These are phyloP conservation scores for Clarireedia sp. DNA, from an alignment of 2,329 filamentous ascomycete species.

Conservation along the genomic window DNA sequence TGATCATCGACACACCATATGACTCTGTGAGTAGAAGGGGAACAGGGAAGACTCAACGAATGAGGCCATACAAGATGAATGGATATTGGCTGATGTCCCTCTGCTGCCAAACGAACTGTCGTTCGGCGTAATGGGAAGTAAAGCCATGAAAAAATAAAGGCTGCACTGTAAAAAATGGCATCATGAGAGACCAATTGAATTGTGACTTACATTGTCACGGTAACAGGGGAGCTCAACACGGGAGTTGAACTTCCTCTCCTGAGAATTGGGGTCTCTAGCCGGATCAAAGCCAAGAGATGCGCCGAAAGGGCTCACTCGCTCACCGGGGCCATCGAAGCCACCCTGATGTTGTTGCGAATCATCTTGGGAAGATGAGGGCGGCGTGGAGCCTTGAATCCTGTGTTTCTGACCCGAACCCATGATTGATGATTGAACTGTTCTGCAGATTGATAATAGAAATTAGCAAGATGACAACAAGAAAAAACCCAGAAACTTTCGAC, in stretches of 20 bases:
- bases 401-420: slow-evolving; percentile 4
- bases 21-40: too few relatives aligned
- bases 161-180: neutral
- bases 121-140: too few relatives aligned
- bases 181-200: neutral
- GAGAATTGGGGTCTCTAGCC: slow-evolving; percentile 23
- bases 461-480: neutral
- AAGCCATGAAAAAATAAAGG: too few relatives aligned
- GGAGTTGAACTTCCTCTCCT: slow-evolving; percentile 30
- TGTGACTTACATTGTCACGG: slow-evolving; percentile 3
- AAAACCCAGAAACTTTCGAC: too few relatives aligned
- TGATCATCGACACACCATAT: too few relatives aligned
- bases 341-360: neutral
- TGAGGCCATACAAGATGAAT: too few relatives aligned
- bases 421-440: neutral
- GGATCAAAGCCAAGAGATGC: slow-evolving; percentile 37
- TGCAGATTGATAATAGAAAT: neutral
- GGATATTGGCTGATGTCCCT: too few relatives aligned
- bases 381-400: neutral
- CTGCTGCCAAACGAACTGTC: too few relatives aligned
- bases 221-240: slow-evolving; percentile 42
- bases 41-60: too few relatives aligned
- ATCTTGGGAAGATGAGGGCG: neutral
- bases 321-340: slow-evolving; percentile 1
- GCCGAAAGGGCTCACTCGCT: slow-evolving; percentile 13